A percentile compares a stretch with the other conserved stretches of the same genome.
Evolutionary conservation across 495 filamentous ascomycete genomes (phyloP).

Genomic region (Trichoderma reesei): DNA sequence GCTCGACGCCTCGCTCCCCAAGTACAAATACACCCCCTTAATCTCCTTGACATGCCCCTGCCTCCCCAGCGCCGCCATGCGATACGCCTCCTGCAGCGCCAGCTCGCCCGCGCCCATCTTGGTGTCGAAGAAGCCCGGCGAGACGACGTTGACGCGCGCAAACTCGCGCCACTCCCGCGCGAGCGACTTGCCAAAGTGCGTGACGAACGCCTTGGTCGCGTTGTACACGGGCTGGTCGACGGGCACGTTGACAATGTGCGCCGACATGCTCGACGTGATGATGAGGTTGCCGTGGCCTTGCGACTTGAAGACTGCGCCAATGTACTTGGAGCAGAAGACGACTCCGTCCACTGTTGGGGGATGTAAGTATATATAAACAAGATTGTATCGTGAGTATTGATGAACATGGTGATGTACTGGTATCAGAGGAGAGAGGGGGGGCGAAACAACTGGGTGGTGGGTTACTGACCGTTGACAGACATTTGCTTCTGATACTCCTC

Average conservation of each 20-base stretch:
- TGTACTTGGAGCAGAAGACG: constrained; percentile 42
- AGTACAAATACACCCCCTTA: constrained; percentile 33
- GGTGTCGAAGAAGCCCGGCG: constrained; percentile 17
- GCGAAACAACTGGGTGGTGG: too few relatives aligned
- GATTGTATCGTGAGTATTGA: constrained; percentile 16
- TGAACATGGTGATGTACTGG: too few relatives aligned
- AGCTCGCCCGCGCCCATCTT: constrained; percentile 24
- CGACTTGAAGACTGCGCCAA: constrained; percentile 40
- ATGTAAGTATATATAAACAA: constrained; percentile 2
- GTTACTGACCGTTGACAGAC: constrained; percentile 29
- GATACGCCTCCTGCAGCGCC: constrained; percentile 28
- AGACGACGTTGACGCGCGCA: constrained; percentile 53
- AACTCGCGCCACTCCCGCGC: constrained; percentile 66
- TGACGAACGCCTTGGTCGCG: constrained; percentile 51
- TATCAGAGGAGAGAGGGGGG: too few relatives aligned
- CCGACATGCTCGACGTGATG: constrained; percentile 53
- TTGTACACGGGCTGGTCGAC: constrained; percentile 55
- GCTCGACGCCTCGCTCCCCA: constrained; percentile 49
- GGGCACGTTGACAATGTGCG: constrained; percentile 50
- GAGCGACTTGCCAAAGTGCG: constrained; percentile 36
- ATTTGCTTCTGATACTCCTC: constrained; percentile 38
- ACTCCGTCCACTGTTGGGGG: constrained; percentile 40
- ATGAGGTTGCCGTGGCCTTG: constrained; percentile 22
- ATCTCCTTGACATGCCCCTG: constrained; percentile 25
- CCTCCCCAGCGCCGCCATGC: constrained; percentile 18